A percentile compares a stretch with the other conserved stretches of the same genome.
Conservation (phyloP, 2,329 filamentous ascomycete species). For the Laburnicola sp. region DNA sequence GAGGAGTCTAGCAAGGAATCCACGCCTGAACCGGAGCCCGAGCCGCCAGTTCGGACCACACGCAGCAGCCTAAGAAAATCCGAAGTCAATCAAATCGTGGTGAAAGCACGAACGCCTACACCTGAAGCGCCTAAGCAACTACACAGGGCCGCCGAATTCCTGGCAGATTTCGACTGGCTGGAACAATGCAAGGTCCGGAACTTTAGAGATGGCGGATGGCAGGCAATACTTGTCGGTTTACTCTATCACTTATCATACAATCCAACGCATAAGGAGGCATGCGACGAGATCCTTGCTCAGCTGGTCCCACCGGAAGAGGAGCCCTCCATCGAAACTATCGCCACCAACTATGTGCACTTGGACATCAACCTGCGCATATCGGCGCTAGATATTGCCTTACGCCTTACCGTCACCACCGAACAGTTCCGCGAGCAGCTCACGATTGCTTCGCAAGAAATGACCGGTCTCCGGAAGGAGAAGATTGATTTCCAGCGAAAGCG, state of each 20-base stretch:
- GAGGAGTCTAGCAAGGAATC: constrained; percentile 58
- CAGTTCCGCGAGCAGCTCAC: constrained; percentile 87
- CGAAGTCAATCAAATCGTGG: constrained; percentile 63
- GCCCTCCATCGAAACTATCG: constrained; percentile 74
- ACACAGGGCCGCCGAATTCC: constrained; percentile 75
- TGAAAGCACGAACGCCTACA: constrained; percentile 44
- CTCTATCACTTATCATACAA: constrained; percentile 81
- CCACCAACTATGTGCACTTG: constrained; percentile 70
- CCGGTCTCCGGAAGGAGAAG: constrained; percentile 89
- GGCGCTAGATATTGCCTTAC: constrained; percentile 81
- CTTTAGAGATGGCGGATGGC: constrained; percentile 87
- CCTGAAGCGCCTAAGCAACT: constrained; percentile 40
- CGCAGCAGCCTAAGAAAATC: constrained; percentile 82
- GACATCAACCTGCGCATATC: constrained; percentile 82
- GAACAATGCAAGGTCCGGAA: constrained; percentile 80
- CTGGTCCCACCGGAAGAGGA: constrained; percentile 79
- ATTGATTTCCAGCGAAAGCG: constrained; percentile 86
- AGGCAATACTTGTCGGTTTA: constrained; percentile 83
- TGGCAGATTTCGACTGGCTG: constrained; percentile 78
- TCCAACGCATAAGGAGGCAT: constrained; percentile 68
- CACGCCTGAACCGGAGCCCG: constrained; percentile 62
- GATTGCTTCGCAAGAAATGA: constrained; percentile 92
- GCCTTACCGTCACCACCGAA: constrained; percentile 84
- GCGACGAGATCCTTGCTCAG: constrained; percentile 76
- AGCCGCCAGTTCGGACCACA: constrained; percentile 77